These are phyloP conservation scores for Stentor coeruleus DNA, from an alignment of 73 alveolate genomes.

Conservation along the genomic window DNA sequence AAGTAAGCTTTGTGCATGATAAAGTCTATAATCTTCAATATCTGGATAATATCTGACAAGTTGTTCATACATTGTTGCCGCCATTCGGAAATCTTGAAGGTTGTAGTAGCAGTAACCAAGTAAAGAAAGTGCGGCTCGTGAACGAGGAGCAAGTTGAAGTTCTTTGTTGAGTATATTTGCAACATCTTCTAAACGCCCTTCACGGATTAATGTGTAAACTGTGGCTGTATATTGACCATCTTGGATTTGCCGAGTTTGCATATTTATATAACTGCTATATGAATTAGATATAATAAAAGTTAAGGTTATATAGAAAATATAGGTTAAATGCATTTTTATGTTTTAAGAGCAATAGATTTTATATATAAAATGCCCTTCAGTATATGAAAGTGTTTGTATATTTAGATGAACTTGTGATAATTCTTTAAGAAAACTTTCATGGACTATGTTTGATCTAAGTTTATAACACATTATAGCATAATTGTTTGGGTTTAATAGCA, in stretches of 20 bases:
- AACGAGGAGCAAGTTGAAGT: conserved; percentile 75
- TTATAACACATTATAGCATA: background rate
- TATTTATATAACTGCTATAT: background rate
- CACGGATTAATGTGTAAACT: conserved; percentile 67
- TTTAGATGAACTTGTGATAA: no score
- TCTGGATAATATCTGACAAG: conserved; percentile 72
- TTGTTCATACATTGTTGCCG: conserved; percentile 92
- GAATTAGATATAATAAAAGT: background rate
- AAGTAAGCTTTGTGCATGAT: conserved; percentile 52
- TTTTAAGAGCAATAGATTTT: no score
- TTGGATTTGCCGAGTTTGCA: conserved; percentile 48
- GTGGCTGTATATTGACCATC: conserved; percentile 86
- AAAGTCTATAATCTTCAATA: conserved; percentile 48
- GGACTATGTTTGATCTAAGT: background rate
- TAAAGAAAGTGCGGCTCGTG: conserved; percentile 86
- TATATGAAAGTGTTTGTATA: no score
- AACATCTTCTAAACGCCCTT: conserved; percentile 73
- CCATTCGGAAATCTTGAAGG: conserved; percentile 78
- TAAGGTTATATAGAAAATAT: no score
- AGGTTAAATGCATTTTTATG: no score
- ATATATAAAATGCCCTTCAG: background rate
- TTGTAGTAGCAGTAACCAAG: conserved; percentile 93
- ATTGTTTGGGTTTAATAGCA: background rate
- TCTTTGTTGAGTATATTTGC: conserved; percentile 64
- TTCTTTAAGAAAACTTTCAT: background rate